phyloP scores from a whole-genome alignment of 2,329 filamentous ascomycete species.

The Talaromyces sp. region DNA sequence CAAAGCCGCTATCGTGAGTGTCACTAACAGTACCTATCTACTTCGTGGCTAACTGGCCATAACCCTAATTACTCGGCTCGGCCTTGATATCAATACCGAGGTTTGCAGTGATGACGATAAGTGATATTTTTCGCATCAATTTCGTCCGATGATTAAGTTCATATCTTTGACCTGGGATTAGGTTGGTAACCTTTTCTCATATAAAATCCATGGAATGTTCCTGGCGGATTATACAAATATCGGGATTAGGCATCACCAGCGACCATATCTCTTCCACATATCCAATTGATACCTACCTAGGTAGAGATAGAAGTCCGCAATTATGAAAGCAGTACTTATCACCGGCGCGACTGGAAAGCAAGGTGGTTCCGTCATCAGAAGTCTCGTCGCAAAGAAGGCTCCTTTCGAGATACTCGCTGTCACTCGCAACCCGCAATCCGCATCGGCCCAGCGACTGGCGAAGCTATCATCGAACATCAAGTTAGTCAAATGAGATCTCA shows the following conservation, averaged over 20 bases:
- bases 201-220: not conserved
- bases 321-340: slow-evolving; percentile 31
- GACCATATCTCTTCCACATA: not conserved
- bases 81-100: not conserved
- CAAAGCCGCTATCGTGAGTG: not conserved
- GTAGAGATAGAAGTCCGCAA: not conserved
- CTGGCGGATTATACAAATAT: not conserved
- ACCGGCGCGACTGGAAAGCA: slow-evolving; percentile 46
- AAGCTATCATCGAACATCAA: slow-evolving; percentile 50
- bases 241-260: not conserved
- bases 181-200: not conserved
- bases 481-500: slow-evolving; percentile 59
- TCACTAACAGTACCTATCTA: not conserved
- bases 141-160: not conserved
- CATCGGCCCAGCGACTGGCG: slow-evolving; percentile 51
- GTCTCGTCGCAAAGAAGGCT: slow-evolving; percentile 30
- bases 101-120: not conserved
- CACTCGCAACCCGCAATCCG: slow-evolving; percentile 57
- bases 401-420: slow-evolving; percentile 58
- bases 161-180: not conserved
- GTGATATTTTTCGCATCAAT: not conserved
- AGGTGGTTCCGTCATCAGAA: slow-evolving; percentile 38
- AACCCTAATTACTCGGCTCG: slow-evolving; percentile 1
- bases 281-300: not conserved
- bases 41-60: not conserved